These are phyloP conservation scores for Truncatella angustata DNA, from an alignment of 2,329 filamentous ascomycete species.

Conservation along the genomic window DNA sequence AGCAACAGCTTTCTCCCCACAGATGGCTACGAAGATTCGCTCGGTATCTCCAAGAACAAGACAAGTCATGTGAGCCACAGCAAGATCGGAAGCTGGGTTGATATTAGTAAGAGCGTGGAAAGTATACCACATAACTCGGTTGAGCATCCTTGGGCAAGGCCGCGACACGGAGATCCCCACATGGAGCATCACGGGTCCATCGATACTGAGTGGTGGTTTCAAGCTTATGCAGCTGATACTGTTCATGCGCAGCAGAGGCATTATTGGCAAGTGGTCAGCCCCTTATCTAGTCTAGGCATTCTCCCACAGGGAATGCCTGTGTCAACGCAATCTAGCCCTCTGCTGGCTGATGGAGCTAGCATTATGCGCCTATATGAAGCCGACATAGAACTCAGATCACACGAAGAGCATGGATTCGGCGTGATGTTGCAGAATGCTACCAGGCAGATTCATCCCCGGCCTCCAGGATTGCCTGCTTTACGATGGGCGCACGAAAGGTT, in stretches of 20 bases:
- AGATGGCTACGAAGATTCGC: slow-evolving; percentile 23
- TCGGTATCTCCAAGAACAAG: slow-evolving; percentile 28
- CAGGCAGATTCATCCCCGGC: slow-evolving; percentile 17
- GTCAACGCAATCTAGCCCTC: background rate
- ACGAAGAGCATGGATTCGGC: slow-evolving; percentile 23
- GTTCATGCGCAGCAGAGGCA: background rate
- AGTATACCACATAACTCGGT: slow-evolving; percentile 23
- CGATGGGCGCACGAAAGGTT: slow-evolving; percentile 45
- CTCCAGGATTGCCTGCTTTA: slow-evolving; percentile 29
- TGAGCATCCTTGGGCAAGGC: slow-evolving; percentile 24
- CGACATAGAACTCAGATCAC: slow-evolving; percentile 45
- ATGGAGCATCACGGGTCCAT: background rate
- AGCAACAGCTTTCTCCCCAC: slow-evolving; percentile 39
- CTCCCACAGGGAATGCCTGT: background rate
- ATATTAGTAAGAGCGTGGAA: slow-evolving; percentile 19
- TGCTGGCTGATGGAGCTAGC: slow-evolving; percentile 19
- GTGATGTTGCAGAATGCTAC: slow-evolving; percentile 31
- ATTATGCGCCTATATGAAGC: slow-evolving; percentile 49
- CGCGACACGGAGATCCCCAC: background rate
- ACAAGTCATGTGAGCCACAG: slow-evolving; percentile 15
- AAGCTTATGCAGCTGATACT: background rate
- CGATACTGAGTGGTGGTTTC: slow-evolving; percentile 7
- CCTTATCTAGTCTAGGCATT: no score
- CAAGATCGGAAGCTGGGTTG: slow-evolving; percentile 23
- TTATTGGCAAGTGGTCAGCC: no score